Conservation (phyloP, 2,329 filamentous ascomycete genomes). For the Erysiphe pulchra region DNA sequence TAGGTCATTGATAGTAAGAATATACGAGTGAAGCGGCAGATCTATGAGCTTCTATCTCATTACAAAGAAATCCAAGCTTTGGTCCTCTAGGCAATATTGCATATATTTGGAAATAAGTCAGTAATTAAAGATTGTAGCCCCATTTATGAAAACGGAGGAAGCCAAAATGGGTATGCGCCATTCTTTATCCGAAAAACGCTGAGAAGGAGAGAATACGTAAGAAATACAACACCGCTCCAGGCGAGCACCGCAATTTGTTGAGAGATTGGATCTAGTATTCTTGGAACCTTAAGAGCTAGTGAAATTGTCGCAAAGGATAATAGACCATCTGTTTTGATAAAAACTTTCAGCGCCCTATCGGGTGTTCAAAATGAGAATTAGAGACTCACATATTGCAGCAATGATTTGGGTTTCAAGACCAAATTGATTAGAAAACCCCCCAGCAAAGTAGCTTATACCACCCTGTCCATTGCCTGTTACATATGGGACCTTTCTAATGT, state of each 20-base stretch:
- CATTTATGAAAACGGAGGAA: conserved; percentile 48
- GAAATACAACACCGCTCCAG: conserved; percentile 52
- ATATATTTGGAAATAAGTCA: too few relatives aligned
- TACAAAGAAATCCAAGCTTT: too few relatives aligned
- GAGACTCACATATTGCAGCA: conserved; percentile 63
- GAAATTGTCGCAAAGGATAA: conserved; percentile 76
- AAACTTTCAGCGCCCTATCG: not conserved
- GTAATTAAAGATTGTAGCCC: too few relatives aligned
- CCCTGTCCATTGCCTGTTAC: conserved; percentile 64
- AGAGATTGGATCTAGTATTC: conserved; percentile 47
- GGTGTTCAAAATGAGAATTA: not conserved
- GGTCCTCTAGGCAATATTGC: too few relatives aligned
- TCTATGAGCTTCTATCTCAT: too few relatives aligned
- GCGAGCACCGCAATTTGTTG: conserved; percentile 64
- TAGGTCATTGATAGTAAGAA: too few relatives aligned
- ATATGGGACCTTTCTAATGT: conserved; percentile 89
- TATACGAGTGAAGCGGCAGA: too few relatives aligned
- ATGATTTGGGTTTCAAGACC: conserved; percentile 91
- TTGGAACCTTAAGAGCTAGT: conserved; percentile 79
- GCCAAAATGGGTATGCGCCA: conserved; percentile 73
- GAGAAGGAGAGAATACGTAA: conserved; percentile 81
- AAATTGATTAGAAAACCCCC: conserved; percentile 79
- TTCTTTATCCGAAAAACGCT: conserved; percentile 93
- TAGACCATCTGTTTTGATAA: conserved; percentile 34
- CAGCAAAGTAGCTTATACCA: conserved; percentile 71